Base-by-base conservation (phyloP, 257 asterid genomes). In the Solanum pinnatisectum region DNA sequence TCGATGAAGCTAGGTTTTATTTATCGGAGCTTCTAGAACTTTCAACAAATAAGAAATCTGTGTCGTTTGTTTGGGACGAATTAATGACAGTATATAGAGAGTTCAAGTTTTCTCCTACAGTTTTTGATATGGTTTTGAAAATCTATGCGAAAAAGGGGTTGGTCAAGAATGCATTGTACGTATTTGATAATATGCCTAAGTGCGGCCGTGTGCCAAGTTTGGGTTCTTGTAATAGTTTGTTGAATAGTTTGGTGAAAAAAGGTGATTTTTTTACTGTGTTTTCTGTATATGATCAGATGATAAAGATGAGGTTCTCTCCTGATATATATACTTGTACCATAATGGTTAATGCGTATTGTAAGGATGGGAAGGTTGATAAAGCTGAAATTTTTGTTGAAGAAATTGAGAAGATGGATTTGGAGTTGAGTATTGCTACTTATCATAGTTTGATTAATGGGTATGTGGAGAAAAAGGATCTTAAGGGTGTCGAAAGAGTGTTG, bases 151-250 rank as follows among this genome's bases (percentile, higher is more conserved):
- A 95, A 88, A 95, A 89, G 78, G 96, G 98, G 86, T 88, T 94
- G 94, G 78, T 92, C 36, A 93, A 89, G 84, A 87, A 94, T 88
- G 99, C 99, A 74, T 36, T 96, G 68, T 93, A 94, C 84, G 85
- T 96, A 98, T 97, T 96, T 87, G 99, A 97, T 90, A 93, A 95
- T 89, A 93, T 97, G 99, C 93, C 91, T 59, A 89, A 92, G 74
- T 91, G 96, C 27, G 99, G 99, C 68, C 90, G 94, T 35, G 27
- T 88, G 88, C 99, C 98, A 8, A 94, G 97, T 88, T 70, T 93
- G 95, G 94, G 93, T 6, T 94, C 96, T 60, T 97, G 99, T 88
- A 97, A 97, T 90, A 92, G 91, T 70, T 91, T 97, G 94, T 93
- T 97, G 94, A 93, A 95, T 93, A 76, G 88, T 88, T 93, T 96